Base-by-base conservation (phyloP, 805 yeast genomes). In the Yamadazyma tumulicola region DNA sequence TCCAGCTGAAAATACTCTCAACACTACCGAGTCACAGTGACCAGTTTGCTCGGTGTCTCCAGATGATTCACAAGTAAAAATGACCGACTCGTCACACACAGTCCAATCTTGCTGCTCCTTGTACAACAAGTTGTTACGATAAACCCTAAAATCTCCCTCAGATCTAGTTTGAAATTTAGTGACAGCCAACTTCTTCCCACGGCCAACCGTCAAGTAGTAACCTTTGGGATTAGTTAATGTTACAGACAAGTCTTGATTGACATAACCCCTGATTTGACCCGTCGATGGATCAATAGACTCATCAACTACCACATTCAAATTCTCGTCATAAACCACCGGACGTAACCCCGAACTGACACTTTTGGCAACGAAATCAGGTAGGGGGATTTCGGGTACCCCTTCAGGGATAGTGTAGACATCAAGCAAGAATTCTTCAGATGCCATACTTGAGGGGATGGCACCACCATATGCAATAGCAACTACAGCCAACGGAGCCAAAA, bases 211-310 rank as follows among this genome's bases (percentile, higher is more conserved):
- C 17, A 33, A 27, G 13, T 13, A 33, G 9, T 22, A 22, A 12
- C 31, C 19, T 28, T 28, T 4, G 5, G 31, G 30, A 7, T 20
- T 24, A 5, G 12, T 8, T 19, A 30, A 24, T 14, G 8, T 1
- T 14, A 34, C 26, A n/a, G 36, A 26, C 13, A 31, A 41, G 27
- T 34, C 37, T 14, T 23, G 10, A n/a, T 34, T 18, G 26, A 41
- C 32, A 12, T 7, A 26, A 10, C 45, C 45, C 6, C 28, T 26
- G 14, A 41, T 26, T 19, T 32, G 21, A 20, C 24, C 13, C 8
- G 32, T 18, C 10, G 14, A 29, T 5, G 32, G 15, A 20, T 35
- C 31, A 25, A 32, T 36, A 15, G 23, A 22, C 7, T 17, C 9
- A 16, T 27, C 28, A 14, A 39, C 38, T 5, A 32, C 37, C 19